These are phyloP conservation scores for Adansonia rubrostipa DNA, from an alignment of 441 rosid genomes.

Conservation along the genomic window DNA sequence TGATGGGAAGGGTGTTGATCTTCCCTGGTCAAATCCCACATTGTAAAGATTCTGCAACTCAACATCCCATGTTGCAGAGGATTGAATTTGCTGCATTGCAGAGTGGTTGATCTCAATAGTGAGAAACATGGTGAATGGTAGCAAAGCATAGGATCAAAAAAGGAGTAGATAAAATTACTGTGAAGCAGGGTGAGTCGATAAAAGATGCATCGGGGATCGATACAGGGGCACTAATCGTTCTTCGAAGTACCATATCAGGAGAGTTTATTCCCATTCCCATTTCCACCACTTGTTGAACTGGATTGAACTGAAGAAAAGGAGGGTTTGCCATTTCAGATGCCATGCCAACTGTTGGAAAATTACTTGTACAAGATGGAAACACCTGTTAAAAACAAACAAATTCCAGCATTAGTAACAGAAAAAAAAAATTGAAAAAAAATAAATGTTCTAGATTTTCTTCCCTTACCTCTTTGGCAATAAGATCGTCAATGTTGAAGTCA, in stretches of 20 bases:
- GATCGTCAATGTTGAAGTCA: conserved; percentile 52
- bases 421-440: neutral
- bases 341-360: conserved; percentile 55
- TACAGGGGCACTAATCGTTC: conserved; percentile 53
- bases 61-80: conserved; percentile 64
- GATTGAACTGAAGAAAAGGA: conserved; percentile 56
- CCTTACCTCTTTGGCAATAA: conserved; percentile 53
- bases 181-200: conserved; percentile 51
- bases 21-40: conserved; percentile 61
- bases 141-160: neutral
- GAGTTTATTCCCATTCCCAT: conserved; percentile 41
- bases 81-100: conserved; percentile 54
- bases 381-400: conserved; percentile 38
- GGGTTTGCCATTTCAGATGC: conserved; percentile 58
- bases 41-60: conserved; percentile 68
- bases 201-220: conserved; percentile 51
- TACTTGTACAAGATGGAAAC: conserved; percentile 46
- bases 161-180: conserved; percentile 38
- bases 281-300: conserved; percentile 53
- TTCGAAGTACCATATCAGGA: conserved; percentile 48
- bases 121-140: neutral
- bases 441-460: neutral
- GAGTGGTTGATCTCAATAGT: neutral
- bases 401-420: conserved; percentile 3
- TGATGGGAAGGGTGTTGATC: conserved; percentile 44